These are phyloP conservation scores for Persicaria maculosa DNA, from an alignment of 148 eudicot genomes.

Conservation along the genomic window DNA sequence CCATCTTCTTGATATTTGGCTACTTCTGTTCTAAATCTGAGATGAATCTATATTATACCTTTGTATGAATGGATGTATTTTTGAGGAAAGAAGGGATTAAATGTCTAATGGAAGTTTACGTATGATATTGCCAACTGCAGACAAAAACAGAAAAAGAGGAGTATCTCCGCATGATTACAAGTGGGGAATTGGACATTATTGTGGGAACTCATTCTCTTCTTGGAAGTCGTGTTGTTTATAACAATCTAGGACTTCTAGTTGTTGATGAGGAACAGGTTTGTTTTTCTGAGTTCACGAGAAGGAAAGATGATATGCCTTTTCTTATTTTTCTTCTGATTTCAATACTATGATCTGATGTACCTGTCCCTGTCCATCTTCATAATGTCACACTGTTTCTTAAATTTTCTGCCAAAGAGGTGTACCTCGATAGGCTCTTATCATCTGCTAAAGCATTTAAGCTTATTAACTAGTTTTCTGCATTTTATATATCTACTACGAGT, in stretches of 20 bases:
- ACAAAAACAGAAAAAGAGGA: slow-evolving; percentile 81
- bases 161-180: slow-evolving; percentile 57
- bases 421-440: not conserved
- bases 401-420: not conserved
- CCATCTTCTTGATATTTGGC: not conserved
- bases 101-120: not conserved
- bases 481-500: too few species aligned
- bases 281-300: not conserved
- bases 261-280: slow-evolving; percentile 99
- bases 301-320: not conserved
- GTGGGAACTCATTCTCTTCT: slow-evolving; percentile 96
- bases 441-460: not conserved
- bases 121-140: slow-evolving; percentile 32
- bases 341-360: not conserved
- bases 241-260: slow-evolving; percentile 87
- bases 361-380: not conserved
- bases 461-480: too few species aligned
- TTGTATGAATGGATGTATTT: not conserved
- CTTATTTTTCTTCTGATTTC: not conserved
- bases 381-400: not conserved
- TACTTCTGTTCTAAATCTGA: not conserved
- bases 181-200: slow-evolving; percentile 69
- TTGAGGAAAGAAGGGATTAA: not conserved
- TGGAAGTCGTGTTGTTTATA: slow-evolving; percentile 78
- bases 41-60: not conserved